Percentiles rank a stretch among this genome's conserved stretches.
Evolutionary conservation across 1,139 yeast species (phyloP).

Genomic region (Chernovozyma aurita): DNA sequence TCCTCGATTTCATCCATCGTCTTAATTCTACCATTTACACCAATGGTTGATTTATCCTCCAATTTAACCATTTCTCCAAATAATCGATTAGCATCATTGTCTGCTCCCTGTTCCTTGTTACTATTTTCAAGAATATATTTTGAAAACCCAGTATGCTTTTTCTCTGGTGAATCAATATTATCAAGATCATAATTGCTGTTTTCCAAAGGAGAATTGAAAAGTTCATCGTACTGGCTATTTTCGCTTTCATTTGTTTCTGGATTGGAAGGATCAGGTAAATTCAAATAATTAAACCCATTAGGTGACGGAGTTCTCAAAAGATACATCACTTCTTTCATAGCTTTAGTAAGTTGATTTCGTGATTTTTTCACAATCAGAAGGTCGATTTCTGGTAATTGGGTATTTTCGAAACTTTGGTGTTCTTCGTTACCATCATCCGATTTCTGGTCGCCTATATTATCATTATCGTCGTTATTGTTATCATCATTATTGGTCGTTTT

Average conservation of each 20-base stretch:
- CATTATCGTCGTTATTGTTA: not conserved
- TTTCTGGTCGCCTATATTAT: too few relatives aligned
- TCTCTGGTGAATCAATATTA: not conserved
- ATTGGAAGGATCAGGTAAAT: constrained; percentile 16
- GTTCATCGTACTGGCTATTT: constrained; percentile 5
- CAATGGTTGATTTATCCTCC: constrained; percentile 5
- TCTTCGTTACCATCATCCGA: too few relatives aligned
- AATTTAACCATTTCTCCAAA: constrained; percentile 7
- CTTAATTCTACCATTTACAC: not conserved
- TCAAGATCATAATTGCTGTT: not conserved
- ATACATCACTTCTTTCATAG: constrained; percentile 40
- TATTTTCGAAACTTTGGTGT: not conserved
- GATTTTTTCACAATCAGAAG: constrained; percentile 35
- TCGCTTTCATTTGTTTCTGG: constrained; percentile 1
- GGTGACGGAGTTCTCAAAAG: constrained; percentile 35
- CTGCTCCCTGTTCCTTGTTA: not conserved
- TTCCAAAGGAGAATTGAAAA: constrained; percentile 5
- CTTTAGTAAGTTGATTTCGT: constrained; percentile 33
- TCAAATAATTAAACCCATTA: constrained; percentile 16
- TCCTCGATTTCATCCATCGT: not conserved
- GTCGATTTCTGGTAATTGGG: constrained; percentile 36
- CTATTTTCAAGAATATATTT: constrained; percentile 1
- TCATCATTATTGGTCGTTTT: not conserved
- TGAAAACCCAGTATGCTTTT: not conserved
- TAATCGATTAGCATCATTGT: constrained; percentile 1